These are phyloP conservation scores for Aspergillus sp. DNA, from an alignment of 2,329 filamentous ascomycete genomes.

Conservation along the genomic window DNA sequence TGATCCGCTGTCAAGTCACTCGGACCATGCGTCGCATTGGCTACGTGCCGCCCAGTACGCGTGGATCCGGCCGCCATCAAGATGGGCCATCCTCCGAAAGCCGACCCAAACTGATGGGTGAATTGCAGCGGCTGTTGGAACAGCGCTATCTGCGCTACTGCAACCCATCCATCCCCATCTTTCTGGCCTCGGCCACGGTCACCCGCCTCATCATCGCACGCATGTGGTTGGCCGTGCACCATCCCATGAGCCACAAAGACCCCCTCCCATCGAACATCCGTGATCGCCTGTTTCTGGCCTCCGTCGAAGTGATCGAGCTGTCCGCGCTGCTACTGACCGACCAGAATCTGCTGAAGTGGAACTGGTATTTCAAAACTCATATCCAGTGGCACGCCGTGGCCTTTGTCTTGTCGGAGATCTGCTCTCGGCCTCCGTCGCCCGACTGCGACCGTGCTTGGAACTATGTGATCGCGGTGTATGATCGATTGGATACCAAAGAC, in stretches of 20 bases:
- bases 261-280: neutral
- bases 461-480: slow-evolving; percentile 38
- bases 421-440: slow-evolving; percentile 46
- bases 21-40: slow-evolving; percentile 24
- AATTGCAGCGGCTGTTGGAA: slow-evolving; percentile 9
- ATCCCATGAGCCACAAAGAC: slow-evolving; percentile 3
- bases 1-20: slow-evolving; percentile 44
- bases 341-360: slow-evolving; percentile 47
- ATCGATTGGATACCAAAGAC: slow-evolving; percentile 5
- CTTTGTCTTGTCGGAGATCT: slow-evolving; percentile 52
- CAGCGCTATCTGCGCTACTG: slow-evolving; percentile 10
- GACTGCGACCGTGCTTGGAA: slow-evolving; percentile 49
- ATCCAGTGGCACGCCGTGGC: slow-evolving; percentile 56
- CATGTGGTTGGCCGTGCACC: slow-evolving; percentile 11
- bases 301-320: slow-evolving; percentile 63
- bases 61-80: neutral
- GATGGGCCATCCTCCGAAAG: neutral
- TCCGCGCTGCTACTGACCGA: slow-evolving; percentile 55
- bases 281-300: slow-evolving; percentile 51
- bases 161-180: slow-evolving; percentile 6
- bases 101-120: slow-evolving; percentile 4
- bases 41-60: slow-evolving; percentile 14
- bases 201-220: slow-evolving; percentile 10
- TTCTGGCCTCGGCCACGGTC: slow-evolving; percentile 6
- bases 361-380: slow-evolving; percentile 53